Base-by-base conservation (phyloP, 176 grass and related monocot genomes). In the Aegilops umbellulata region DNA sequence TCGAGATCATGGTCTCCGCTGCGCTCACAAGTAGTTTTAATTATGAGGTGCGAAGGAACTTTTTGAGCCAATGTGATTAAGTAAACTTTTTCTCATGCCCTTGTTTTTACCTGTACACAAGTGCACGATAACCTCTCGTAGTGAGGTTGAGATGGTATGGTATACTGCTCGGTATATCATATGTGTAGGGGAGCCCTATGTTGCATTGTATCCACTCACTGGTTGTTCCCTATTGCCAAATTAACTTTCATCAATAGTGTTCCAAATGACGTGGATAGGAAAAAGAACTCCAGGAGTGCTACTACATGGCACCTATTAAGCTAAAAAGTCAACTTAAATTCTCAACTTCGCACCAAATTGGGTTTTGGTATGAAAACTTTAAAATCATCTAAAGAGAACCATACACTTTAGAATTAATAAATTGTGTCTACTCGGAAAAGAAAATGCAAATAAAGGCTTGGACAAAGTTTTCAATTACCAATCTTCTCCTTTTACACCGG, bases 1-100 rank as follows among this genome's bases (percentile, higher is more conserved):
- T 11, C 1, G 15, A 78, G 60, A 47, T 94, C 92, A 77, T 89
- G 89, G 46, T 91, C 92, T 25, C 86, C 83, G 20, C 86, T 91
- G 32, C 16, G 35, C 11, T 70, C 16, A 66, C 39, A 7, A 13
- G 15, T 24, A 51, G 16, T 22, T 24, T 8, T 3, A 69, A 15
- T 39, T 5, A 47, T 16, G 1, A 76, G 5, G 17, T 30, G 10
- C 20, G 8, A 20, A 76, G 15, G 65, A 65, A 69, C 2, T 39
- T 69, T 34, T 68, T 25, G 7, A 30, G 29, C 35, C 34, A 72
- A 23, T 9, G 42, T 47, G 63, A 23, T 20, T 35, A 11, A n/a
- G 15, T 42, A 19, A 39, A n/a, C 4, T 1, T 55, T 35, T 15
- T 69, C 9, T 79, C 49, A 38, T 80, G 22, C 27, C 24, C 11